Conservation (phyloP, 2,329 filamentous ascomycete genomes). For the Colletotrichum zoysiae region DNA sequence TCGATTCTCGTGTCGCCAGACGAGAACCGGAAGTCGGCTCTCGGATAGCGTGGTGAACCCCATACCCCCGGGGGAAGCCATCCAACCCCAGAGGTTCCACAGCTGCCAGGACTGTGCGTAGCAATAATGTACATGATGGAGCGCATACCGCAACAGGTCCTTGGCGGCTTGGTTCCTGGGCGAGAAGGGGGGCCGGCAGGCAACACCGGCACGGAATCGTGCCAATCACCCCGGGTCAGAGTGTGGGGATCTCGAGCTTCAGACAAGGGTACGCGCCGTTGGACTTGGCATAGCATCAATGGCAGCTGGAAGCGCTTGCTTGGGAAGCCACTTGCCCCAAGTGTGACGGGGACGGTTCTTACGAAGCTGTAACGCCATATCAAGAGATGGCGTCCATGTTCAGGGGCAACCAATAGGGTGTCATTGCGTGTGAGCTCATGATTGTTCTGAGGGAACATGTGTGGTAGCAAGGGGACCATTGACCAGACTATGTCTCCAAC, state of each 20-base stretch:
- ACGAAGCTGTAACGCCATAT: not conserved
- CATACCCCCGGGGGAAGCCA: not conserved
- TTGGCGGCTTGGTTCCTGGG: not conserved
- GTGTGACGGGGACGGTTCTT: no score
- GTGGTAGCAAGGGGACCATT: not conserved
- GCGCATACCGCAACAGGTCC: no score
- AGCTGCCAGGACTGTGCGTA: not conserved
- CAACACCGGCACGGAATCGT: not conserved
- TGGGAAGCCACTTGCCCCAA: not conserved
- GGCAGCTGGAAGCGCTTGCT: slow-evolving; percentile 3
- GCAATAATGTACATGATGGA: not conserved
- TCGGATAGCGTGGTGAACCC: not conserved
- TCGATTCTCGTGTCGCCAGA: not conserved
- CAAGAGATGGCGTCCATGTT: not conserved
- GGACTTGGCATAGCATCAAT: not conserved
- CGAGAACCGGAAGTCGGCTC: not conserved
- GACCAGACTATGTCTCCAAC: no score
- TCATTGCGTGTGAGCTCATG: not conserved
- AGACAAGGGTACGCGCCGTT: not conserved
- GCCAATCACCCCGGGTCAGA: not conserved
- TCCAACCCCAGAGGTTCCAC: slow-evolving; percentile 14
- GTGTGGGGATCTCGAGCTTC: not conserved
- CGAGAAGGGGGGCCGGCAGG: not conserved
- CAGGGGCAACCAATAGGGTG: not conserved
- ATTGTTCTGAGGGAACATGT: not conserved